These are phyloP conservation scores for Leccinum truebloodii DNA, from an alignment of 768 basidiomycete species.

Conservation along the genomic window DNA sequence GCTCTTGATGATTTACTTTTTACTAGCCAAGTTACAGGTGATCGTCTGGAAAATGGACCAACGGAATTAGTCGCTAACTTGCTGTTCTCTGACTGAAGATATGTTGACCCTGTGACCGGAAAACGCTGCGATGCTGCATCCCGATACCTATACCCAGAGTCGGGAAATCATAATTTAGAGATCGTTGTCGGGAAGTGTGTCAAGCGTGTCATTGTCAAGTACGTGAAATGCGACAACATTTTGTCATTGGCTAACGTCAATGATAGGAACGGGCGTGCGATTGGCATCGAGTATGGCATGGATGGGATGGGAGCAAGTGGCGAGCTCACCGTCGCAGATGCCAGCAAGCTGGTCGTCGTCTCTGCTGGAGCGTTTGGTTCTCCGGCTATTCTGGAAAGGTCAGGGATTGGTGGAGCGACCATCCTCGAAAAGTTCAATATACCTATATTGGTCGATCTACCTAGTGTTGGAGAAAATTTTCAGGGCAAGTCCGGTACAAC, in stretches of 20 bases:
- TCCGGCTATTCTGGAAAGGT: conserved; percentile 56
- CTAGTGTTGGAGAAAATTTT: conserved; percentile 15
- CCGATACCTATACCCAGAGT: conserved; percentile 32
- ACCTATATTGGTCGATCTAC: conserved; percentile 23
- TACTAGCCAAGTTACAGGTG: too few species aligned
- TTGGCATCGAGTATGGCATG: conserved; percentile 37
- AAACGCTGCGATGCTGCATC: conserved; percentile 33
- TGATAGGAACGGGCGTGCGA: conserved; percentile 31
- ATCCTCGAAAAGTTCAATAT: conserved; percentile 48
- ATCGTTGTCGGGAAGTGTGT: conserved; percentile 26
- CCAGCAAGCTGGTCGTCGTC: conserved; percentile 43
- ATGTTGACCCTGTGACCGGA: conserved; percentile 46
- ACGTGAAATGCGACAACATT: neutral
- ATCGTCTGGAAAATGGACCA: too few species aligned
- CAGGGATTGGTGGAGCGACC: conserved; percentile 19
- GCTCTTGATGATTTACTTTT: too few species aligned
- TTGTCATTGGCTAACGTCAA: neutral
- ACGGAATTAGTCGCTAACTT: too few species aligned
- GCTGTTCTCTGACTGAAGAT: conserved; percentile 38
- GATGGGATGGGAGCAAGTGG: neutral
- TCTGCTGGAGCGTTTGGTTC: conserved; percentile 57
- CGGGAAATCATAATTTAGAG: conserved; percentile 29
- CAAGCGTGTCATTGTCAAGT: conserved; percentile 9
- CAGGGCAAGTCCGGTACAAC: conserved; percentile 36
- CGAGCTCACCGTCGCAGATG: conserved; percentile 24